Percentiles rank a stretch among this genome's conserved stretches.
phyloP scores from a whole-genome alignment of 495 filamentous ascomycete genomes.

The Achaetomiella virescens region DNA sequence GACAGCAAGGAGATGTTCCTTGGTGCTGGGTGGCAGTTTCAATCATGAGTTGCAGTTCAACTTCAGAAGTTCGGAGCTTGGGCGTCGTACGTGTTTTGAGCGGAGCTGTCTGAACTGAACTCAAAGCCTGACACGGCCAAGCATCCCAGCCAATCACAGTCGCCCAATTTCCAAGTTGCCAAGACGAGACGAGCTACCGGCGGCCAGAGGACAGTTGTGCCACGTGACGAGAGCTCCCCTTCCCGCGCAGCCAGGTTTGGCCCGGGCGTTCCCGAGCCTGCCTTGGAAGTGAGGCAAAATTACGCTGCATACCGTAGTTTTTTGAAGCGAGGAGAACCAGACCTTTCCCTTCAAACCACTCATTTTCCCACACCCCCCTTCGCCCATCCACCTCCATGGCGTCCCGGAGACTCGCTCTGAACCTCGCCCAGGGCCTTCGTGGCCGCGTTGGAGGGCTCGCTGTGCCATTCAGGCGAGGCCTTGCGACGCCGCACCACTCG shows the following conservation, averaged over 20 bases:
- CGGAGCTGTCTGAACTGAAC: too few relatives aligned
- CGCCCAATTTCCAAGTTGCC: constrained; percentile 11
- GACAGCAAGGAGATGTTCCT: too few relatives aligned
- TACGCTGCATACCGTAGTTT: constrained; percentile 21
- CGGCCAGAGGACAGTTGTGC: neutral
- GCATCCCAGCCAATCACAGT: constrained; percentile 2
- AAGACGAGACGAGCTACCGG: neutral
- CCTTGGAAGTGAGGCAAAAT: constrained; percentile 36
- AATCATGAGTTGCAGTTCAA: too few relatives aligned
- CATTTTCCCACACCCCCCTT: constrained; percentile 27
- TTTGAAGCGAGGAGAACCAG: constrained; percentile 20
- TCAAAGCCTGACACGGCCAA: too few relatives aligned
- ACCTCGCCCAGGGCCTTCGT: constrained; percentile 80
- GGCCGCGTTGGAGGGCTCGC: constrained; percentile 65
- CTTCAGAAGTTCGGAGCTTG: too few relatives aligned
- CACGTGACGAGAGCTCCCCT: constrained; percentile 12
- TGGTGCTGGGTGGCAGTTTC: too few relatives aligned
- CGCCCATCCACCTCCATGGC: constrained; percentile 62
- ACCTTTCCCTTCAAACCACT: constrained; percentile 41
- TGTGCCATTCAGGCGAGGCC: constrained; percentile 68
- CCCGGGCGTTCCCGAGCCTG: constrained; percentile 29
- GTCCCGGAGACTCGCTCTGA: constrained; percentile 86
- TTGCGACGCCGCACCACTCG: constrained; percentile 68
- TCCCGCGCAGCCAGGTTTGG: constrained; percentile 9
- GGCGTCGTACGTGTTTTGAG: too few relatives aligned